Evolutionary conservation across 345 rosid species (phyloP).

Genomic region (Eucalyptus guilfoylei): DNA sequence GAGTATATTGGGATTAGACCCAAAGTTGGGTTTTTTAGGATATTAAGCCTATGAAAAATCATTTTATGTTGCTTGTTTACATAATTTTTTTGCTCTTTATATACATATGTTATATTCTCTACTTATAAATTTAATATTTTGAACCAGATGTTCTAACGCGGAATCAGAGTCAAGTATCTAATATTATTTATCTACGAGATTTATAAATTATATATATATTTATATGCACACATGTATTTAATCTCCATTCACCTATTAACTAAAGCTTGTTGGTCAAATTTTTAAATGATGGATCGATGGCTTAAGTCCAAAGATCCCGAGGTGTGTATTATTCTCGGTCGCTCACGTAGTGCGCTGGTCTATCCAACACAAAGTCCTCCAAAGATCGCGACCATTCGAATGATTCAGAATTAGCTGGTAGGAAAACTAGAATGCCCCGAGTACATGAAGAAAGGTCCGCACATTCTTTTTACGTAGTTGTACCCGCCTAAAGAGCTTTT

Average conservation of each 20-base stretch:
- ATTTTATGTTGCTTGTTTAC: fast-evolving
- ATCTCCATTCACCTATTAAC: background rate
- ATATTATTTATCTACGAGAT: fast-evolving
- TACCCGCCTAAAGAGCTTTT: background rate
- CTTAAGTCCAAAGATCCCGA: background rate
- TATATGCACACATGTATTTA: background rate
- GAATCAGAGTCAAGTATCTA: background rate
- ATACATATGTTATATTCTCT: background rate
- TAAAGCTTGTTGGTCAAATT: background rate
- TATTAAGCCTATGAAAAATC: too few relatives aligned
- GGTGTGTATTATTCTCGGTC: background rate
- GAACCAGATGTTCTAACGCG: background rate
- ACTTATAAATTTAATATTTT: background rate
- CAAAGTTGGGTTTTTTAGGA: too few relatives aligned
- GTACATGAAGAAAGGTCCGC: background rate
- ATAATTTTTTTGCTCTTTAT: background rate
- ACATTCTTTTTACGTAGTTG: background rate
- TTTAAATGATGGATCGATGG: background rate
- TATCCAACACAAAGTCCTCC: background rate
- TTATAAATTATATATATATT: background rate
- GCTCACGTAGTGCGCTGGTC: background rate
- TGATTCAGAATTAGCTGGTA: background rate
- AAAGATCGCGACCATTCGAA: background rate
- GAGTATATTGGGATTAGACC: too few relatives aligned
- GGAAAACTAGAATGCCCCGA: background rate